Evolutionary conservation across 2,329 filamentous ascomycete species (phyloP).

Genomic region (Paecilomyces sp.): DNA sequence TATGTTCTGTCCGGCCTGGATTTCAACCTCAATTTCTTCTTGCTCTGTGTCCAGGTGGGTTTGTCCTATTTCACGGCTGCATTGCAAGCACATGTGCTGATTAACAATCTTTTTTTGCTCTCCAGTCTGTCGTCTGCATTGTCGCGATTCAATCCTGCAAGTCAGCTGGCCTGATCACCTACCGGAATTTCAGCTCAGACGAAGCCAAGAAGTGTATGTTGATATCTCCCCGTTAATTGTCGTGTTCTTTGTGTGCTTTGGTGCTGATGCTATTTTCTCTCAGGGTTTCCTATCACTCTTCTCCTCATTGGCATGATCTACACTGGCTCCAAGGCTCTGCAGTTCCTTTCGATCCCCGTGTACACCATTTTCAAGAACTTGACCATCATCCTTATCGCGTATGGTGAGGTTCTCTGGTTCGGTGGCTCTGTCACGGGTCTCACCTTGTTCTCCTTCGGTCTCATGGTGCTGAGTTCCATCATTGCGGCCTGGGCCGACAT

Average conservation of each 20-base stretch:
- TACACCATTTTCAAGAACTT: constrained; percentile 99
- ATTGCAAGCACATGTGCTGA: neutral
- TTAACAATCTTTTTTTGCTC: constrained; percentile 3
- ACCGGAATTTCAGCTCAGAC: constrained; percentile 73
- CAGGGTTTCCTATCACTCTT: constrained; percentile 93
- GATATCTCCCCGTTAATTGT: constrained; percentile 22
- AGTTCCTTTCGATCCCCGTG: constrained; percentile 93
- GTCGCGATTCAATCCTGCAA: constrained; percentile 77
- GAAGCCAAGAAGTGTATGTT: constrained; percentile 97
- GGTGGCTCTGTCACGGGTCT: constrained; percentile 83
- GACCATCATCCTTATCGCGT: constrained; percentile 97
- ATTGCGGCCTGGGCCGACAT: constrained; percentile 98
- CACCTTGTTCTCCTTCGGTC: constrained; percentile 83
- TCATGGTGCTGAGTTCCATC: constrained; percentile 93
- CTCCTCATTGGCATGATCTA: constrained; percentile 99
- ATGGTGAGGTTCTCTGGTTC: constrained; percentile 97
- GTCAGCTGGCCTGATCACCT: constrained; percentile 71
- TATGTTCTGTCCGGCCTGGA: constrained; percentile 85
- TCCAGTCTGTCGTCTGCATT: constrained; percentile 81
- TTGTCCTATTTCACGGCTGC: neutral
- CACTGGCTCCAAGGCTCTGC: constrained; percentile 89
- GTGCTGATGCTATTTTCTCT: neutral
- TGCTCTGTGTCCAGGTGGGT: constrained; percentile 83
- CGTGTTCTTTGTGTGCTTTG: neutral
- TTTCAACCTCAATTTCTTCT: constrained; percentile 96